Evolutionary conservation across 2,329 filamentous ascomycete species (phyloP).

Genomic region (Pyricularia sp.): DNA sequence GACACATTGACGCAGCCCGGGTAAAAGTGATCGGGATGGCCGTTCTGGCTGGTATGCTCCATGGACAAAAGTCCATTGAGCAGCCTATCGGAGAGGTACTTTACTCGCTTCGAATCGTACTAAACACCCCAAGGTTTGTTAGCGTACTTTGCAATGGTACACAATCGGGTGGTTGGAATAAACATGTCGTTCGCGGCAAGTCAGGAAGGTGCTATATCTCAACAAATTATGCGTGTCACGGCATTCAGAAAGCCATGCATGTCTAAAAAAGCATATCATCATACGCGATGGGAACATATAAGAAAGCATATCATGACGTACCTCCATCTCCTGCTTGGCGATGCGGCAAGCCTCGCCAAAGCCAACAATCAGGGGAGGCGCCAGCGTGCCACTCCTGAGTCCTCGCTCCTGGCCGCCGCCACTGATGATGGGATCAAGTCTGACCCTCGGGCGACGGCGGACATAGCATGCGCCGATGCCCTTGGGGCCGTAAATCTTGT

Average conservation of each 20-base stretch:
- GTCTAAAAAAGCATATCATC: slow-evolving; percentile 66
- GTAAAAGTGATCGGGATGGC: slow-evolving; percentile 71
- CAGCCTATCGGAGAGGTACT: slow-evolving; percentile 69
- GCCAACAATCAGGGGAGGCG: slow-evolving; percentile 76
- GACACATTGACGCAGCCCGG: slow-evolving; percentile 97
- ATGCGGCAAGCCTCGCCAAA: slow-evolving; percentile 94
- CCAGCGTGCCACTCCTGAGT: slow-evolving; percentile 83
- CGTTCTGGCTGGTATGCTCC: slow-evolving; percentile 88
- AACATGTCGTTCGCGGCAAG: background rate
- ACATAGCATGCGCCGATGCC: slow-evolving; percentile 95
- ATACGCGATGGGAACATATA: slow-evolving; percentile 23
- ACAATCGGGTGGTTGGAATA: background rate
- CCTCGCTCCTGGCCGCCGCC: slow-evolving; percentile 95
- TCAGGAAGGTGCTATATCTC: slow-evolving; percentile 58
- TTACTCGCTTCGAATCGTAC: slow-evolving; percentile 87
- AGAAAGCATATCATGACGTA: slow-evolving; percentile 37
- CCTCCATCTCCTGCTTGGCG: slow-evolving; percentile 77
- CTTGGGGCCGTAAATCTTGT: slow-evolving; percentile 98
- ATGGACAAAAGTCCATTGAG: slow-evolving; percentile 70
- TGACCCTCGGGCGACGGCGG: slow-evolving; percentile 79
- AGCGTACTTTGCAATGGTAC: background rate
- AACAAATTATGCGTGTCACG: slow-evolving; percentile 45
- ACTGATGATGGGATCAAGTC: slow-evolving; percentile 89
- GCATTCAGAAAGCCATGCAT: slow-evolving; percentile 86
- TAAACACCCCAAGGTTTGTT: slow-evolving; percentile 23